A percentile compares a stretch with the other conserved stretches of the same genome.
phyloP scores from a whole-genome alignment of 805 yeast genomes.

The Lipomyces spencermartinsiae region DNA sequence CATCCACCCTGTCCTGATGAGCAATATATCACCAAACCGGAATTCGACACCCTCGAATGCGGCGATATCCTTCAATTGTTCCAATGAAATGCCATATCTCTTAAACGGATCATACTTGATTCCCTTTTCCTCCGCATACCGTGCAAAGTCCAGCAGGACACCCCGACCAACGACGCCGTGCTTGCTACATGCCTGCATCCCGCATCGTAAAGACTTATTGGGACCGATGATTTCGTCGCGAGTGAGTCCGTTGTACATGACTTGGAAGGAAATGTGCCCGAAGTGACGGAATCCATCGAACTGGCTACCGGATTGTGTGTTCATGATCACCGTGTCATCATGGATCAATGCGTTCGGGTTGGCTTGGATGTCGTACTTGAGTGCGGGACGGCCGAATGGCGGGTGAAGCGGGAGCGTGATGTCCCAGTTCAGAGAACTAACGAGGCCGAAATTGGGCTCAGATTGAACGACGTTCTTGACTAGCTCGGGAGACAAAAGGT shows the following conservation, averaged over 20 bases:
- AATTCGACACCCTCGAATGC: slow-evolving; percentile 41
- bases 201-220: slow-evolving; percentile 31
- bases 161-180: slow-evolving; percentile 48
- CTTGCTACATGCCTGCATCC: slow-evolving; percentile 37
- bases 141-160: slow-evolving; percentile 46
- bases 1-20: slow-evolving; percentile 46
- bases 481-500: slow-evolving; percentile 39
- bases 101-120: slow-evolving; percentile 43
- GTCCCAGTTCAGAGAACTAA: slow-evolving; percentile 40
- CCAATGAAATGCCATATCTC: slow-evolving; percentile 40
- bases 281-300: slow-evolving; percentile 46
- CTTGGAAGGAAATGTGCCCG: slow-evolving; percentile 40
- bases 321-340: slow-evolving; percentile 43
- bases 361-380: slow-evolving; percentile 21
- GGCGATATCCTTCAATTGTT: slow-evolving; percentile 41
- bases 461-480: slow-evolving; percentile 29
- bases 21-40: slow-evolving; percentile 45
- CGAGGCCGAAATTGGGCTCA: slow-evolving; percentile 33
- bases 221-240: slow-evolving; percentile 39
- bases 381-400: slow-evolving; percentile 40
- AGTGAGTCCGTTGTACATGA: slow-evolving; percentile 40
- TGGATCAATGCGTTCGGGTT: slow-evolving; percentile 31
- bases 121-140: slow-evolving; percentile 43
- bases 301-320: slow-evolving; percentile 45
- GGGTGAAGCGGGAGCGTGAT: slow-evolving; percentile 39